A percentile compares a stretch with the other conserved stretches of the same genome.
These are phyloP conservation scores for Phycomyces blakesleeanus DNA, from an alignment of 192 early-diverging fungal genomes.

Conservation along the genomic window DNA sequence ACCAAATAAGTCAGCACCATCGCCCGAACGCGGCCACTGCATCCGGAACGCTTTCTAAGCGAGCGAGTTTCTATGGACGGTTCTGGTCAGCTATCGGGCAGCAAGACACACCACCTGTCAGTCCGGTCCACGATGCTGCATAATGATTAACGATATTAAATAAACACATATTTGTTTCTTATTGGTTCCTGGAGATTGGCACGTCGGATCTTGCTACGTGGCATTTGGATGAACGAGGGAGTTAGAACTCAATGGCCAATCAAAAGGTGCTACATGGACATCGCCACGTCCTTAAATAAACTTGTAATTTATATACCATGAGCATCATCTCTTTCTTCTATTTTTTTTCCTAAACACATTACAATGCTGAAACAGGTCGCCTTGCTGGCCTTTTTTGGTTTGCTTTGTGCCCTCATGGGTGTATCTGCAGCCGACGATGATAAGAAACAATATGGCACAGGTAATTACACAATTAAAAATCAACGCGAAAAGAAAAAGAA, in stretches of 20 bases:
- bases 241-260: conserved; percentile 8
- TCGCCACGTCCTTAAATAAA: conserved; percentile 3
- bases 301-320: not conserved
- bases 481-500: not conserved
- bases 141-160: too few species aligned
- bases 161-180: too few species aligned
- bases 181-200: too few species aligned
- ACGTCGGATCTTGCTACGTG: too few species aligned
- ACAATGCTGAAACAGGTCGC: conserved; percentile 25
- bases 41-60: conserved; percentile 11
- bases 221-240: not conserved
- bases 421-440: conserved; percentile 19
- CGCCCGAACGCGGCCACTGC: not conserved
- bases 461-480: conserved; percentile 14
- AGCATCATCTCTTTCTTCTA: conserved; percentile 8
- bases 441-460: conserved; percentile 24
- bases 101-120: conserved; percentile 10
- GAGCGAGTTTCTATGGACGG: conserved; percentile 19
- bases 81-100: conserved; percentile 16
- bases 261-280: conserved; percentile 19
- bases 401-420: conserved; percentile 15
- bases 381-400: conserved; percentile 26
- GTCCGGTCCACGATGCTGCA: not conserved
- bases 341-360: conserved; percentile 5
- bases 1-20: not conserved